A percentile compares a stretch with the other conserved stretches of the same genome.
phyloP scores from a whole-genome alignment of 2,329 filamentous ascomycete species.

The Beauveria varroae region DNA sequence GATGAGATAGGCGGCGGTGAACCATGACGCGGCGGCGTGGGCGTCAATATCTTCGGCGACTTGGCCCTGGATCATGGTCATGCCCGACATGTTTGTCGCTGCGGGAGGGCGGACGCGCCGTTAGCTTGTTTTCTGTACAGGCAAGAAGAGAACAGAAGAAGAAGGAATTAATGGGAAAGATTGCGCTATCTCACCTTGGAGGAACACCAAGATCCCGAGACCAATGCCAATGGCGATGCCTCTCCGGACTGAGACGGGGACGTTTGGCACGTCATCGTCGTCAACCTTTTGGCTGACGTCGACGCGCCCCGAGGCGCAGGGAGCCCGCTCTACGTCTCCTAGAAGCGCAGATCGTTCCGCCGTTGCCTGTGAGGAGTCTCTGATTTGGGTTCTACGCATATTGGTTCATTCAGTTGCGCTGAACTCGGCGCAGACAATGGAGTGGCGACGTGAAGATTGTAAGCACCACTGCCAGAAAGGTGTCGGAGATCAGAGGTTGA shows the following conservation, averaged over 20 bases:
- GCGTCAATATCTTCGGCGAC: constrained; percentile 70
- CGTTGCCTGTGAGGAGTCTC: neutral
- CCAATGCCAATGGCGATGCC: constrained; percentile 4
- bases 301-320: neutral
- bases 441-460: neutral
- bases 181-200: constrained; percentile 39
- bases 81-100: constrained; percentile 68
- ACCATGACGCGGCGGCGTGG: constrained; percentile 70
- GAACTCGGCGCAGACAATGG: neutral
- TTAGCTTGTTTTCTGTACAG: too few relatives aligned
- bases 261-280: neutral
- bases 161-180: neutral
- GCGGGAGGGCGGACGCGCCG: neutral
- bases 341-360: neutral
- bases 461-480: neutral
- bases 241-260: neutral
- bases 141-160: too few relatives aligned
- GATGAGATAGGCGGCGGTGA: constrained; percentile 68
- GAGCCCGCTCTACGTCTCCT: neutral
- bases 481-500: neutral
- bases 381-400: neutral
- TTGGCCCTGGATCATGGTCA: constrained; percentile 71
- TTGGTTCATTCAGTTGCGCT: neutral
- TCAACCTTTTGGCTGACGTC: neutral
- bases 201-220: constrained; percentile 39